Evolutionary conservation across 805 yeast genomes (phyloP), one percentile per base, ranked within the genome.

Genomic region (Metschnikowia sp.): DNA sequence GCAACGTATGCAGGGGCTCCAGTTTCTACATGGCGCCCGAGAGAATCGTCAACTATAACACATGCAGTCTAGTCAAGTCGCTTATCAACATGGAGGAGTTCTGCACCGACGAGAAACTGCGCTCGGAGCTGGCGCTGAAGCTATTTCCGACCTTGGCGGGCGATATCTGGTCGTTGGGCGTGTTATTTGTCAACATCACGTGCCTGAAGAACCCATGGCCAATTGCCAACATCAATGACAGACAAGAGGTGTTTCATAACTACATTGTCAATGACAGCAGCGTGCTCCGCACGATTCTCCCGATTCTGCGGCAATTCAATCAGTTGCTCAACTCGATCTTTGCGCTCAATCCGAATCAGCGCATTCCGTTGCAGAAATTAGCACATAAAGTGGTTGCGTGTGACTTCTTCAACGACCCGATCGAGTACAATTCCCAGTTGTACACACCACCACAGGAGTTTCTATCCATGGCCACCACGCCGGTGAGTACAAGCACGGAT

Each of bases 21-120:
- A 78, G 87, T 22, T 91, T 88, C 65, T 90, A 90, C 68, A 90
- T 91, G 97, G 86, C 96, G 0, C 97, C 97, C 8, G 97, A 90
- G 64, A 69, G 94, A 61, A 64, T 82, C n/a, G 67, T 72, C 18
- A 76, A 78, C 54, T 75, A 70, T 40, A 60, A 64, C 50, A 66
- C 69, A 44, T 61, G 65, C 51, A 53, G 52, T 32, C 46, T 58
- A 15, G 63, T 66, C 39, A 51, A 58, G 36, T 51, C 62, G 19
- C 44, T 60, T n/a, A 50, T 69, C n/a, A 65, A 69, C 50, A 59
- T 69, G 59, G 54, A 47, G 50, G 69, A 58, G 48, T 66, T 55
- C 31, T 51, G 49, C 39, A 55, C 53, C 22, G 53, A 52, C 28
- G 50, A 56, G 12, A 49, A 51, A 11, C 47, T 54, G 22, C 35